Conservation (phyloP, 371 early-diverging fungal genomes). For the Mucor sp. region DNA sequence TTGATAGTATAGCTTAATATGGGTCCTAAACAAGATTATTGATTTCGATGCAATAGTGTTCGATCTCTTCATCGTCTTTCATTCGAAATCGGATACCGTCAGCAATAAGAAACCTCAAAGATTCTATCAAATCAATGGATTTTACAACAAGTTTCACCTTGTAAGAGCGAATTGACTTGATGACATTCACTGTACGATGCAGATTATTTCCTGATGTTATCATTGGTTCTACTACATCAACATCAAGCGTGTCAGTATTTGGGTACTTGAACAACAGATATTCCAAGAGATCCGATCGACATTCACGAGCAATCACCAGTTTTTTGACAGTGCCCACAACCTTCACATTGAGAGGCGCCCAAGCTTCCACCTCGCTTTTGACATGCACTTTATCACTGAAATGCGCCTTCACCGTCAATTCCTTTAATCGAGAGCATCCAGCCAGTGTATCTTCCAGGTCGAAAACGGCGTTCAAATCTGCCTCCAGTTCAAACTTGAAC, state of each 20-base stretch:
- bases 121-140: background rate
- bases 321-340: background rate
- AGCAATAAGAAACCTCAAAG: background rate
- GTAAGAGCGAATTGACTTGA: background rate
- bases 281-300: background rate
- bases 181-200: background rate
- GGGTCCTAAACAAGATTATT: too few species aligned
- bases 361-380: background rate
- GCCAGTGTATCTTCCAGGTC: background rate
- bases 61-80: too few species aligned
- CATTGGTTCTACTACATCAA: background rate
- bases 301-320: background rate
- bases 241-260: background rate
- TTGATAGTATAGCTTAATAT: too few species aligned
- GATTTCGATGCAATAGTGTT: too few species aligned
- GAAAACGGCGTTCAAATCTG: background rate
- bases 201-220: background rate
- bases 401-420: background rate
- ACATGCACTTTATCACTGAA: background rate
- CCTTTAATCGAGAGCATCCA: background rate
- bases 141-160: background rate
- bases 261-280: background rate
- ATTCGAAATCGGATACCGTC: background rate
- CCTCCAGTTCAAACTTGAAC: background rate
- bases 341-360: background rate